Evolutionary conservation across 2,329 filamentous ascomycete genomes (phyloP).

Genomic region (Macrophomina pseudophaseolina): DNA sequence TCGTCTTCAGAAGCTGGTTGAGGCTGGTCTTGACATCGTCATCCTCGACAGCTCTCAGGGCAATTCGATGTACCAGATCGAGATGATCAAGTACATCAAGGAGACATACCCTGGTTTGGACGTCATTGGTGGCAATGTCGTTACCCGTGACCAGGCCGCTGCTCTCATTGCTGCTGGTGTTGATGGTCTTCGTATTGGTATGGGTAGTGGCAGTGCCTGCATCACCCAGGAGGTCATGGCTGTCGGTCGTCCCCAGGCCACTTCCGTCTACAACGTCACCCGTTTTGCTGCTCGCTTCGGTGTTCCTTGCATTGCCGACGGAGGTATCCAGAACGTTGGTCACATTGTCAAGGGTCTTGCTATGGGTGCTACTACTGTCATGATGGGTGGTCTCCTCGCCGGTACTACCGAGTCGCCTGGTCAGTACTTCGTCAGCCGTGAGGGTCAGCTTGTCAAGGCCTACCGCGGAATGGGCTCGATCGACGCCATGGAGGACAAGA

Average conservation of each 20-base stretch:
- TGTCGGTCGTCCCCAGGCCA: slow-evolving; percentile 93
- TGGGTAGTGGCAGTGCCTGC: slow-evolving; percentile 97
- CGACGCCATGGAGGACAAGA: slow-evolving; percentile 99
- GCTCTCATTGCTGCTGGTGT: slow-evolving; percentile 89
- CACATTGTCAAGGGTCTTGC: slow-evolving; percentile 99
- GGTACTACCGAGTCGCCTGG: slow-evolving; percentile 97
- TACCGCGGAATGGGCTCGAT: slow-evolving; percentile 99
- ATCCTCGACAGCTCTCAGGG: slow-evolving; percentile 96
- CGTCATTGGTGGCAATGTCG: slow-evolving; percentile 97
- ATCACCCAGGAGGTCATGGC: slow-evolving; percentile 99
- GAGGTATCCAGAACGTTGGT: slow-evolving; percentile 96
- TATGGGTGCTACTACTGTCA: slow-evolving; percentile 91
- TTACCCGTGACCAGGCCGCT: slow-evolving; percentile 95
- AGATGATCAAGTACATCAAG: slow-evolving; percentile 98
- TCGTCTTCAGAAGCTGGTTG: slow-evolving; percentile 84
- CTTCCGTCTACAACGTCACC: slow-evolving; percentile 87
- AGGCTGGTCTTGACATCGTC: slow-evolving; percentile 93
- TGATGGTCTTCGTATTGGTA: slow-evolving; percentile 96
- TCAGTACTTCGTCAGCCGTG: slow-evolving; percentile 92
- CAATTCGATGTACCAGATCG: slow-evolving; percentile 97
- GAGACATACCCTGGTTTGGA: slow-evolving; percentile 81
- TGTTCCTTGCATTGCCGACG: slow-evolving; percentile 96
- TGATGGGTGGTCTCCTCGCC: slow-evolving; percentile 98
- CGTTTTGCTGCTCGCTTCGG: slow-evolving; percentile 90
- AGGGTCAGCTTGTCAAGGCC: slow-evolving; percentile 98